Evolutionary conservation across 306 rosid genomes (phyloP).

Genomic region (Lathyrus sativus): DNA sequence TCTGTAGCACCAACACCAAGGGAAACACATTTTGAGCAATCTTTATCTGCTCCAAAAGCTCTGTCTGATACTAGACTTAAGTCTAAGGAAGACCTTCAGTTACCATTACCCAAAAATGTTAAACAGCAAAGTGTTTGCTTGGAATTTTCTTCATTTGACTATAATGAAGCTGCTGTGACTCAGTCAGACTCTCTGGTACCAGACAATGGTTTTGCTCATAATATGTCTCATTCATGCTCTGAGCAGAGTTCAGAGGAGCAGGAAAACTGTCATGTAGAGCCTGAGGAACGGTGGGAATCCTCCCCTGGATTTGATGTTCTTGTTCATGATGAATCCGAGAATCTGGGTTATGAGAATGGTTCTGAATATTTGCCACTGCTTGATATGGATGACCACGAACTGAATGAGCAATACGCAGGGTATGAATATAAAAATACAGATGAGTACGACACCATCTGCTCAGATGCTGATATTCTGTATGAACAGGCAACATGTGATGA

Average conservation of each 20-base stretch:
- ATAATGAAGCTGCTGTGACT: conserved; percentile 47
- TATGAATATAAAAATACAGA: conserved; percentile 48
- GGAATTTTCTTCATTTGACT: conserved; percentile 44
- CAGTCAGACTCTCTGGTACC: conserved; percentile 45
- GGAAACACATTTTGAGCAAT: conserved; percentile 35
- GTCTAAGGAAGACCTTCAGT: conserved; percentile 43
- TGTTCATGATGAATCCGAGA: conserved; percentile 61
- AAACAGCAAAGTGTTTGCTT: conserved; percentile 36
- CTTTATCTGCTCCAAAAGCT: conserved; percentile 43
- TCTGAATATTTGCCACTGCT: conserved; percentile 52
- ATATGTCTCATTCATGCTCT: conserved; percentile 41
- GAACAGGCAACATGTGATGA: conserved; percentile 46
- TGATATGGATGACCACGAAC: conserved; percentile 47
- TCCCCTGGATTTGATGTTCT: conserved; percentile 91
- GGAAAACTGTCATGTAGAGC: conserved; percentile 48
- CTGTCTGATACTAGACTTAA: conserved; percentile 36
- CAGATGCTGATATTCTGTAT: conserved; percentile 49
- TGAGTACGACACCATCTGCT: conserved; percentile 50
- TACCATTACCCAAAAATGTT: conserved; percentile 39
- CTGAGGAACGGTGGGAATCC: conserved; percentile 76
- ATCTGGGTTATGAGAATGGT: conserved; percentile 49
- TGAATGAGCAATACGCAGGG: conserved; percentile 45
- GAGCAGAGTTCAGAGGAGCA: conserved; percentile 63
- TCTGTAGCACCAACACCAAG: conserved; percentile 38
- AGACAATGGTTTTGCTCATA: conserved; percentile 43